phyloP scores from a whole-genome alignment of 176 grass and related monocot species.

The Puya raimondii region DNA sequence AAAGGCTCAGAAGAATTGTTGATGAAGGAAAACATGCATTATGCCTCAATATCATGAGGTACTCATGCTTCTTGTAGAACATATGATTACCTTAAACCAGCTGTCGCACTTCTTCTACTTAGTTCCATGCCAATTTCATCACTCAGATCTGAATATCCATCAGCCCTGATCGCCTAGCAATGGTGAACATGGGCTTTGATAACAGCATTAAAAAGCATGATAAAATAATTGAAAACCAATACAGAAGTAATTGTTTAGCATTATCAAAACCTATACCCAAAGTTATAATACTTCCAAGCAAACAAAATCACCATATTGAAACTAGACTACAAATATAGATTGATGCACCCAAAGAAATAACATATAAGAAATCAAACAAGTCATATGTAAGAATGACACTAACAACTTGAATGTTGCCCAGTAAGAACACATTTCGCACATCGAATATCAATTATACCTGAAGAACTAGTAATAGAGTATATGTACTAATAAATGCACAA shows the following conservation, averaged over 20 bases:
- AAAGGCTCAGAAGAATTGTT: neutral
- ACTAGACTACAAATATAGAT: too few species aligned
- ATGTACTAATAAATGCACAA: too few species aligned
- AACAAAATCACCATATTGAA: too few species aligned
- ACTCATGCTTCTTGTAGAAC: slow-evolving; percentile 3
- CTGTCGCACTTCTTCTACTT: slow-evolving; percentile 46
- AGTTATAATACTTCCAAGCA: too few species aligned
- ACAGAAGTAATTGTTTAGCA: too few species aligned
- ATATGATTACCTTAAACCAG: slow-evolving; percentile 50
- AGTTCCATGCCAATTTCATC: slow-evolving; percentile 71
- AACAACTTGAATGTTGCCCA: too few species aligned
- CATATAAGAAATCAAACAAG: too few species aligned
- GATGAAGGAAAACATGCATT: slow-evolving; percentile 1
- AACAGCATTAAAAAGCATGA: slow-evolving; percentile 6
- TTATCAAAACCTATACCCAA: too few species aligned
- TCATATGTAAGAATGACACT: too few species aligned
- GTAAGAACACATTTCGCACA: too few species aligned
- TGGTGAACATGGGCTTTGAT: neutral
- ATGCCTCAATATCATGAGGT: neutral
- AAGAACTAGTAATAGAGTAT: too few species aligned
- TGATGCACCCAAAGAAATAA: neutral
- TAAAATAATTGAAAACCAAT: neutral
- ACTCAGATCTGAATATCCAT: slow-evolving; percentile 52
- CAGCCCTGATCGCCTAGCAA: slow-evolving; percentile 67
- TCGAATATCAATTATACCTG: too few species aligned